Evolutionary conservation across 2,329 filamentous ascomycete species (phyloP), one percentile per base, ranked within the genome.

Genomic region (Trichoderma hamatum): DNA sequence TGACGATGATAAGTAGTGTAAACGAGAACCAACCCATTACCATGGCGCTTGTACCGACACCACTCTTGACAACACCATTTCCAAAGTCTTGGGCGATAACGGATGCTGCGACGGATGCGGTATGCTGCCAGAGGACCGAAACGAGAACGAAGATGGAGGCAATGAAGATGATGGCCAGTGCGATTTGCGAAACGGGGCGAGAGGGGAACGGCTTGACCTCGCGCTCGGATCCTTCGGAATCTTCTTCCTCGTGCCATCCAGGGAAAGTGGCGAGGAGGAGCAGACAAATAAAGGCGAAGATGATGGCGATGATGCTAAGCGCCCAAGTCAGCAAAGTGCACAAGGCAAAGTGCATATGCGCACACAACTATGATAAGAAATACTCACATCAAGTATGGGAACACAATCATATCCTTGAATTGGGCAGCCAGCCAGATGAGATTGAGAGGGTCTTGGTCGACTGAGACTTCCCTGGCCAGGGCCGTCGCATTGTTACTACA

Each of bases 381-480:
- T n/a, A 84, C 92, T 84, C 80, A 96, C 92, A 99, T 90, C 24
- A 99, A 84, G 78, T 98, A 99, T 11, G 96, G 96, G 79, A 99
- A 99, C 55, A 99, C 95, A 78, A 99, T 96, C 82, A 94, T 95
- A 80, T 98, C 94, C 81, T 98, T 98, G 84, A 99, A 99, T 73
- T 97, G 97, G 74, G 91, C 90, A 28, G 96, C 95, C 67, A 99
- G 88, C 96, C 95, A 99, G 75, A 99, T 94, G 76, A 99, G 84
- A 80, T 99, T 99, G 77, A 99, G 85, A 49, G 96, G 96, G 82
- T 99, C 96, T 80, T 97, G 92, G 77, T 97, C 94, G 52, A 97
- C 89, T 24, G 88, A 90, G 54, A 98, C 88, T 81, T 97, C 91
- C 79, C 96, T 92, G 46, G 96, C 95, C 59, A 99, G 86, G 3